These are phyloP conservation scores for Fraxinus platypoda DNA, from an alignment of 305 asterid genomes.

Conservation along the genomic window DNA sequence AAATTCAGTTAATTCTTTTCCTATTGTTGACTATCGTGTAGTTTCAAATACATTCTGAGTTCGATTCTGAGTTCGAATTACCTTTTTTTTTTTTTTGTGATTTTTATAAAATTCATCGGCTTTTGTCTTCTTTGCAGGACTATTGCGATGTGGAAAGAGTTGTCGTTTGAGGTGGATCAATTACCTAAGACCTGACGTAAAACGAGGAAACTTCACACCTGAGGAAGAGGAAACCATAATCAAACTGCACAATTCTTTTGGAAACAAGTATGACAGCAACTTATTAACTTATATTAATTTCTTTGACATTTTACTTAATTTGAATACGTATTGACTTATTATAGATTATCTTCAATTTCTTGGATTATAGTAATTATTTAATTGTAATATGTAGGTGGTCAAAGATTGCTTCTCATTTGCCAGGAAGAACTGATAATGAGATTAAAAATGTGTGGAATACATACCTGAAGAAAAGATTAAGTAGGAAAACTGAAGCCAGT, in stretches of 20 bases:
- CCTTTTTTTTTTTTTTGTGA: not conserved
- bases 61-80: not conserved
- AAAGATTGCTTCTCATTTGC: slow-evolving; percentile 59
- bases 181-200: slow-evolving; percentile 72
- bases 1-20: not conserved
- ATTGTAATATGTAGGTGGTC: slow-evolving; percentile 55
- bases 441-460: slow-evolving; percentile 76
- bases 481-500: not conserved
- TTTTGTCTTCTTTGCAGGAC: slow-evolving; percentile 28
- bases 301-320: not conserved
- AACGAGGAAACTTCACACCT: slow-evolving; percentile 59
- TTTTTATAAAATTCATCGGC: too few relatives aligned
- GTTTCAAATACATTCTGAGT: not conserved
- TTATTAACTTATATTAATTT: not conserved
- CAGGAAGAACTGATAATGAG: slow-evolving; percentile 78
- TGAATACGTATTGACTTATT: not conserved
- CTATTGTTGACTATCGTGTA: not conserved
- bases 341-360: not conserved
- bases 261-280: slow-evolving; percentile 53
- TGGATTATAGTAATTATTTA: not conserved
- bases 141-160: slow-evolving; percentile 65
- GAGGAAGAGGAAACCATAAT: slow-evolving; percentile 58
- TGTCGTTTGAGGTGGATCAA: slow-evolving; percentile 78
- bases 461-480: slow-evolving; percentile 51
- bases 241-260: slow-evolving; percentile 58